Conservation (phyloP, 495 filamentous ascomycete species). For the Cercophora scortea region DNA sequence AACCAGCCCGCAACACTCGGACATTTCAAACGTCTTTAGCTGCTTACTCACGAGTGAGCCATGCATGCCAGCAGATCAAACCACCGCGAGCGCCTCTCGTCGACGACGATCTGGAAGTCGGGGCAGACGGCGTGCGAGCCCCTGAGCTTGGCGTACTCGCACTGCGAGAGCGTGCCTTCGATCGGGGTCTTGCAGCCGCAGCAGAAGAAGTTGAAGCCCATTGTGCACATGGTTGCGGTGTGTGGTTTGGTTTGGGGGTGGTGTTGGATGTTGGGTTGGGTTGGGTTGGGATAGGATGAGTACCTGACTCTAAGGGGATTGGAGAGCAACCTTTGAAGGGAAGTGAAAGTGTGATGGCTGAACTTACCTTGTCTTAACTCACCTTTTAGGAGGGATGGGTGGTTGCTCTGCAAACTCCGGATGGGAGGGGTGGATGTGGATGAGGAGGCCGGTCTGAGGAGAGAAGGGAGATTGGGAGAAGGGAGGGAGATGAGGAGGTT, state of each 20-base stretch:
- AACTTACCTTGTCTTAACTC: too few species aligned
- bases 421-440: too few species aligned
- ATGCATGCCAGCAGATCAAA: not conserved
- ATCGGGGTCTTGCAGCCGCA: not conserved
- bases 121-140: not conserved
- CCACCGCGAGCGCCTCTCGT: not conserved
- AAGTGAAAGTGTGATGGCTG: too few species aligned
- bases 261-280: not conserved
- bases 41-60: not conserved
- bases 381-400: too few species aligned
- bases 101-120: not conserved
- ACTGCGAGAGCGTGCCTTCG: not conserved
- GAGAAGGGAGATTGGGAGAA: too few species aligned
- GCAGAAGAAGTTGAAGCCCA: not conserved
- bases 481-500: too few species aligned
- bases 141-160: not conserved
- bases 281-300: not conserved
- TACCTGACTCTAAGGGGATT: too few species aligned
- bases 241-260: not conserved
- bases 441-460: too few species aligned
- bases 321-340: too few species aligned
- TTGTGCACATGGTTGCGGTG: not conserved
- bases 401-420: too few species aligned
- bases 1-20: too few species aligned
- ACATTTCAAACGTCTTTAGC: not conserved